A percentile compares a stretch with the other conserved stretches of the same genome.
Conservation (phyloP, 768 basidiomycete genomes). For the Suillus sp. region DNA sequence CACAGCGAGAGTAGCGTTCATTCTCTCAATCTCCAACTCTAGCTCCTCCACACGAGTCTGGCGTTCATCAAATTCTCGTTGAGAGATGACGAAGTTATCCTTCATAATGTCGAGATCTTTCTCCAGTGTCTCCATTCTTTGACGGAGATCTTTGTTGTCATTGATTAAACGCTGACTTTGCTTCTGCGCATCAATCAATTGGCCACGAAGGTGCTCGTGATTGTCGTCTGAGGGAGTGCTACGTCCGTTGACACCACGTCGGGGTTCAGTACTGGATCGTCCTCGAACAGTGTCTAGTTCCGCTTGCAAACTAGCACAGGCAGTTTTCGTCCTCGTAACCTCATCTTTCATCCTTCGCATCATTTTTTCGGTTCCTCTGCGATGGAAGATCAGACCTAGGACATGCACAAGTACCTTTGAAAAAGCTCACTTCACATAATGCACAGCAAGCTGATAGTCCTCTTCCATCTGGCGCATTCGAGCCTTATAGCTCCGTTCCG, state of each 20-base stretch:
- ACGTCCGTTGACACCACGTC: slow-evolving; percentile 69
- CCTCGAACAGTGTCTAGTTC: slow-evolving; percentile 77
- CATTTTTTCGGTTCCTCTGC: slow-evolving; percentile 96
- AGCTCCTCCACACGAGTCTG: slow-evolving; percentile 76
- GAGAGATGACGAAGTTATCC: slow-evolving; percentile 68
- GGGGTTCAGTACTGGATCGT: slow-evolving; percentile 54
- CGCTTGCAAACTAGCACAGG: slow-evolving; percentile 78
- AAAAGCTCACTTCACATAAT: slow-evolving; percentile 87
- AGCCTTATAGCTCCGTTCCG: slow-evolving; percentile 74
- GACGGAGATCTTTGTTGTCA: slow-evolving; percentile 77
- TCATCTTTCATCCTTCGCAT: slow-evolving; percentile 97
- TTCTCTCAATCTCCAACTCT: slow-evolving; percentile 75
- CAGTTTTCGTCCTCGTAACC: slow-evolving; percentile 83
- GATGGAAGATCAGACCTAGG: slow-evolving; percentile 20
- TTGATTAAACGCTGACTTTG: slow-evolving; percentile 68
- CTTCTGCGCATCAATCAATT: slow-evolving; percentile 77
- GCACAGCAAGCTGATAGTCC: slow-evolving; percentile 95
- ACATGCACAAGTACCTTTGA: slow-evolving; percentile 21
- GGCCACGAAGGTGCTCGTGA: slow-evolving; percentile 62
- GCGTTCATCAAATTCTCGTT: slow-evolving; percentile 80
- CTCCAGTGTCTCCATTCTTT: slow-evolving; percentile 73
- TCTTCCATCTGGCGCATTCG: slow-evolving; percentile 89
- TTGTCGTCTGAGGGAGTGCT: slow-evolving; percentile 78
- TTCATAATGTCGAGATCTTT: slow-evolving; percentile 72
- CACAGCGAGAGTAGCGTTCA: slow-evolving; percentile 71